A percentile compares a stretch with the other conserved stretches of the same genome.
Evolutionary conservation across 768 basidiomycete species (phyloP).

Genomic region (Albatrellus ellisii): DNA sequence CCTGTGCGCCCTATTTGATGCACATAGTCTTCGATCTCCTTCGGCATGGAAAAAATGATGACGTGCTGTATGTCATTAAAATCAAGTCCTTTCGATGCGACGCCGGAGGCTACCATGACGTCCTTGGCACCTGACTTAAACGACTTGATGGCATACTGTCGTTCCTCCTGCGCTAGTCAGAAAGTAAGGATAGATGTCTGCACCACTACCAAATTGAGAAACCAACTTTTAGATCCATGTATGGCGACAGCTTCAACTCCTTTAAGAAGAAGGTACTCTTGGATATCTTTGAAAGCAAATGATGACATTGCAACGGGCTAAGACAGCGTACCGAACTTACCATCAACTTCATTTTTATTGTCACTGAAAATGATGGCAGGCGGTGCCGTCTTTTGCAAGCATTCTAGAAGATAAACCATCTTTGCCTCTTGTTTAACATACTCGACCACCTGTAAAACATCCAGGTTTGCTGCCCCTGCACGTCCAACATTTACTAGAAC

Average conservation of each 20-base stretch:
- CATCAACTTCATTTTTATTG: conserved; percentile 99
- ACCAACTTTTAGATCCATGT: conserved; percentile 90
- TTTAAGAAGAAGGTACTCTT: conserved; percentile 92
- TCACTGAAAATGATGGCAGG: conserved; percentile 97
- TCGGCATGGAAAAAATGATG: conserved; percentile 99
- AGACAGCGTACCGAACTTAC: conserved; percentile 27
- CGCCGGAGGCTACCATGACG: conserved; percentile 98
- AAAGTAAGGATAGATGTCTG: not conserved
- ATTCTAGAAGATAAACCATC: conserved; percentile 98
- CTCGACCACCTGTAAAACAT: conserved; percentile 93
- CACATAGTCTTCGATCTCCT: conserved; percentile 99
- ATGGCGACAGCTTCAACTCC: conserved; percentile 98
- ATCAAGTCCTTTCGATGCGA: conserved; percentile 96
- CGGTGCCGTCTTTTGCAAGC: conserved; percentile 94
- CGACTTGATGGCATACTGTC: conserved; percentile 96
- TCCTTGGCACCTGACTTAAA: conserved; percentile 98
- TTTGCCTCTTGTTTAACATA: conserved; percentile 99
- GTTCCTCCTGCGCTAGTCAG: conserved; percentile 82
- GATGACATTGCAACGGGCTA: not conserved
- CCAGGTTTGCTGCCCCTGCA: conserved; percentile 94
- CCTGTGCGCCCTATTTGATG: conserved; percentile 99
- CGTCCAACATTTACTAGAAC: conserved; percentile 95
- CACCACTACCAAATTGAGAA: not conserved
- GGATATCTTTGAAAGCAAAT: conserved; percentile 58
- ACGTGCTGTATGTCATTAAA: conserved; percentile 99